These are phyloP conservation scores for Mucor velutinosus DNA, from an alignment of 371 early-diverging fungal genomes.

Conservation along the genomic window DNA sequence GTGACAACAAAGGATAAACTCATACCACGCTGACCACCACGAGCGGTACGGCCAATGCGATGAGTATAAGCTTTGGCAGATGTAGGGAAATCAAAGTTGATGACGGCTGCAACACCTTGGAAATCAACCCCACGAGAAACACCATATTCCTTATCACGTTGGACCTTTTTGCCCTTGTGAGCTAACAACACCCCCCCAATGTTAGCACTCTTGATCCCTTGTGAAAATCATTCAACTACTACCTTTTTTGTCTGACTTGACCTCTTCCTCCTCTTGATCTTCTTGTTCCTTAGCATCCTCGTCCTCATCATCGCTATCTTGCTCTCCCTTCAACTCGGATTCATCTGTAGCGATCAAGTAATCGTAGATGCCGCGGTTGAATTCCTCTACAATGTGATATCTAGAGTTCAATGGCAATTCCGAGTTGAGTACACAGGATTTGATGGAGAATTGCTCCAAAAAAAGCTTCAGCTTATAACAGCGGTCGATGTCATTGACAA, in stretches of 20 bases:
- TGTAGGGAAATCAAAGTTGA: slow-evolving; percentile 98
- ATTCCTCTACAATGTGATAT: slow-evolving; percentile 95
- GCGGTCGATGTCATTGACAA: slow-evolving; percentile 92
- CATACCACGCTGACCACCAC: slow-evolving; percentile 91
- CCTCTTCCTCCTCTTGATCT: slow-evolving; percentile 29
- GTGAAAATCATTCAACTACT: slow-evolving; percentile 4
- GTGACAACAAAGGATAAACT: slow-evolving; percentile 83
- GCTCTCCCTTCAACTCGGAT: slow-evolving; percentile 70
- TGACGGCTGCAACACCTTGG: slow-evolving; percentile 88
- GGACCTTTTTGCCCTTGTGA: slow-evolving; percentile 51
- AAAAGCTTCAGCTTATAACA: slow-evolving; percentile 92
- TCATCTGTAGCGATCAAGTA: slow-evolving; percentile 97
- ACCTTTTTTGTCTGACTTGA: slow-evolving; percentile 19
- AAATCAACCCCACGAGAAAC: slow-evolving; percentile 98
- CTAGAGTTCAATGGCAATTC: slow-evolving; percentile 92
- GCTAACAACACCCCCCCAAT: slow-evolving; percentile 22
- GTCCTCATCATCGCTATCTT: slow-evolving; percentile 63
- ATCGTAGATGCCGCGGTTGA: slow-evolving; percentile 96
- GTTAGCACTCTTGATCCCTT: not conserved
- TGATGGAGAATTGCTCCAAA: slow-evolving; percentile 94
- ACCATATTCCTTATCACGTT: slow-evolving; percentile 86
- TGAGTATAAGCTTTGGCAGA: slow-evolving; percentile 93
- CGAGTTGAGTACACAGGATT: slow-evolving; percentile 88
- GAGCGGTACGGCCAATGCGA: slow-evolving; percentile 96
- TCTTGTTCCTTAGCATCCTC: slow-evolving; percentile 40